Percentiles rank a stretch among this genome's conserved stretches.
These are phyloP conservation scores for Monascus purpureus DNA, from an alignment of 495 filamentous ascomycete genomes.

Conservation along the genomic window DNA sequence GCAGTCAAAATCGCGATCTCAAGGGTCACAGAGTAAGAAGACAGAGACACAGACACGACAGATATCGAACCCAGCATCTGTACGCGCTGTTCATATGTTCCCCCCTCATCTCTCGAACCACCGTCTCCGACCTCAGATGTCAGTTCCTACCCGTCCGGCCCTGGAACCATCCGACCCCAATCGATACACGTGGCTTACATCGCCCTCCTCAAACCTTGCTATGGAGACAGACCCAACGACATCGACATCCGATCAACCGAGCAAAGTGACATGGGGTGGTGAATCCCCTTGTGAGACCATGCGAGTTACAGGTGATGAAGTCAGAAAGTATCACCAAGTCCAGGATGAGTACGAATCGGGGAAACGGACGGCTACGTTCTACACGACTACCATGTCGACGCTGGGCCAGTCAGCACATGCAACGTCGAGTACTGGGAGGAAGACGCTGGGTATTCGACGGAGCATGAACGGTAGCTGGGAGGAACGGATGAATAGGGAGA, in stretches of 20 bases:
- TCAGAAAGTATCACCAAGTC: constrained; percentile 10
- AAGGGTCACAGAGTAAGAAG: background rate
- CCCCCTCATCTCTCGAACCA: constrained; percentile 17
- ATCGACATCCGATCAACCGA: background rate
- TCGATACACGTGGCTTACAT: constrained; percentile 29
- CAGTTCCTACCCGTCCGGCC: constrained; percentile 21
- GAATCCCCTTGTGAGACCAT: background rate
- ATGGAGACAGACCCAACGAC: background rate
- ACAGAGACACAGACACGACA: background rate
- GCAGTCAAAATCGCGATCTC: background rate
- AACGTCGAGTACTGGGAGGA: constrained; percentile 12
- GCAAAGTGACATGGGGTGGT: background rate
- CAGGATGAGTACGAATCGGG: constrained; percentile 14
- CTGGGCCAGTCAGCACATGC: constrained; percentile 15
- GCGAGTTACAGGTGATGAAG: background rate
- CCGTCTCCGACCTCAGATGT: constrained; percentile 24
- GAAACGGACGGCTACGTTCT: constrained; percentile 31
- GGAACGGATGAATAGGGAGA: constrained; percentile 27
- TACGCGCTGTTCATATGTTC: too few relatives aligned
- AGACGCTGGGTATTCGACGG: constrained; percentile 44
- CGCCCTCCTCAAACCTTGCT: constrained; percentile 9
- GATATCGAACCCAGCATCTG: background rate
- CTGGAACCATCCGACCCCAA: constrained; percentile 23
- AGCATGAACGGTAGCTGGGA: constrained; percentile 42
- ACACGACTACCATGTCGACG: constrained; percentile 39